Evolutionary conservation across 1,284 basidiomycete species (phyloP).

Genomic region (Moniliophthora roreri): DNA sequence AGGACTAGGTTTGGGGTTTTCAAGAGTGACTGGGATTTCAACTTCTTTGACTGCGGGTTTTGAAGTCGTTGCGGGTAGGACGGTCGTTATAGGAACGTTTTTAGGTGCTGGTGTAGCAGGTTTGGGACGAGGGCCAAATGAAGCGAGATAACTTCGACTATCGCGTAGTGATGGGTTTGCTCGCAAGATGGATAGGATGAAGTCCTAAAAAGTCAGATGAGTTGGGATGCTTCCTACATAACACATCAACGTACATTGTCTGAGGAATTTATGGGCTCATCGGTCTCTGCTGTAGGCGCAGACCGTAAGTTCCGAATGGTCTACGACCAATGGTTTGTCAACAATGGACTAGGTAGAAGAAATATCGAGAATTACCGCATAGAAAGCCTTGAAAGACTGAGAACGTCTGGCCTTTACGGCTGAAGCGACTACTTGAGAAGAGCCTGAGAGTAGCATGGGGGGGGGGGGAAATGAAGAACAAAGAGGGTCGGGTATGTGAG

Average conservation of each 20-base stretch:
- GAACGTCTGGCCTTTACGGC: conserved; percentile 31
- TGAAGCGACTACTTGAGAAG: conserved; percentile 23
- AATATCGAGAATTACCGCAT: conserved; percentile 48
- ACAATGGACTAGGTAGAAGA: conserved; percentile 1
- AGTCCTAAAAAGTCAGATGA: conserved; percentile 63
- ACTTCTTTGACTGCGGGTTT: neutral
- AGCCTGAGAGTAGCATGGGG: conserved; percentile 30
- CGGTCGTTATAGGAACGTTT: conserved; percentile 15
- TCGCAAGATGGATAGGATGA: conserved; percentile 93
- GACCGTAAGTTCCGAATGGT: conserved; percentile 49
- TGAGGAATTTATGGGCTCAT: conserved; percentile 46
- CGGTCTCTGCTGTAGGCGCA: conserved; percentile 33
- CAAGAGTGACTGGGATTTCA: conserved; percentile 18
- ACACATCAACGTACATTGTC: conserved; percentile 45
- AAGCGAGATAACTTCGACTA: conserved; percentile 86
- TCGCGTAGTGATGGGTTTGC: conserved; percentile 93
- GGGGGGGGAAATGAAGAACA: conserved; percentile 15
- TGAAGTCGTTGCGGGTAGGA: conserved; percentile 11
- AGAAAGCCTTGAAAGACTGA: conserved; percentile 55
- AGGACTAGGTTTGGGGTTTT: conserved; percentile 46
- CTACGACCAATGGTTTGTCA: conserved; percentile 30
- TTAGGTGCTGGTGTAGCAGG: conserved; percentile 25
- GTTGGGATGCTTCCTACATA: conserved; percentile 7
- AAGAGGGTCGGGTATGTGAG: conserved; percentile 1
- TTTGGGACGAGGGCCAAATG: conserved; percentile 67